phyloP scores from a whole-genome alignment of 2,329 filamentous ascomycete genomes.

The Didymella pinodella region DNA sequence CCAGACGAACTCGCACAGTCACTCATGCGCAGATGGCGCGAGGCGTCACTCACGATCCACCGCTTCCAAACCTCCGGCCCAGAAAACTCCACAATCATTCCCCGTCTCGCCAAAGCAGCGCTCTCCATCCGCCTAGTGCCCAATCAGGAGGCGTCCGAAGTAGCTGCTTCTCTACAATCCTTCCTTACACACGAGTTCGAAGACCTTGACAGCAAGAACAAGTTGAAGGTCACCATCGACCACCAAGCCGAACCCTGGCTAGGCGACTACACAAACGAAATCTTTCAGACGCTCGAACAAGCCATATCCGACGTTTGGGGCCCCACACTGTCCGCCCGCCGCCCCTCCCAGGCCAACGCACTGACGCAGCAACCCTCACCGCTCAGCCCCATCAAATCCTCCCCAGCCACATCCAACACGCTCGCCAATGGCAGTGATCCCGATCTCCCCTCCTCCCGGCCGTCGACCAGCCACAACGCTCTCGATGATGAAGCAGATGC shows the following conservation, averaged over 20 bases:
- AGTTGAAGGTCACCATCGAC: conserved; percentile 81
- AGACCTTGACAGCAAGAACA: conserved; percentile 79
- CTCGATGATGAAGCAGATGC: background rate
- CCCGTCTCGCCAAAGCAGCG: conserved; percentile 84
- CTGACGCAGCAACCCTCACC: conserved; percentile 9
- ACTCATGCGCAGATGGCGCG: conserved; percentile 92
- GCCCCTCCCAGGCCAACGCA: background rate
- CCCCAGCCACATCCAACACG: conserved; percentile 60
- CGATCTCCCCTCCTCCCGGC: background rate
- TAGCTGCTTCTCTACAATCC: conserved; percentile 70
- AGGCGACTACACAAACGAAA: conserved; percentile 86
- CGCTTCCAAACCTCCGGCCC: conserved; percentile 91
- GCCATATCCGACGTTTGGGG: conserved; percentile 89
- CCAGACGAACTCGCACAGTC: conserved; percentile 78
- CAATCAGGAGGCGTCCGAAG: conserved; percentile 84
- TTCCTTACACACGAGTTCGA: conserved; percentile 77
- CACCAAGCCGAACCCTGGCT: conserved; percentile 97
- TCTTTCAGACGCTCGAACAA: conserved; percentile 86
- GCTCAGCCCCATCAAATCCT: conserved; percentile 25
- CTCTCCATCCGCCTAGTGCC: conserved; percentile 92
- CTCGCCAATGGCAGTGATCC: conserved; percentile 54
- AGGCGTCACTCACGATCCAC: conserved; percentile 93
- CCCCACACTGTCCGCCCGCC: conserved; percentile 52
- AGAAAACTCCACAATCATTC: conserved; percentile 87
- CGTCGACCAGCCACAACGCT: background rate